Conservation (phyloP, 1,284 basidiomycete genomes). For the Ustilago bromivora region DNA sequence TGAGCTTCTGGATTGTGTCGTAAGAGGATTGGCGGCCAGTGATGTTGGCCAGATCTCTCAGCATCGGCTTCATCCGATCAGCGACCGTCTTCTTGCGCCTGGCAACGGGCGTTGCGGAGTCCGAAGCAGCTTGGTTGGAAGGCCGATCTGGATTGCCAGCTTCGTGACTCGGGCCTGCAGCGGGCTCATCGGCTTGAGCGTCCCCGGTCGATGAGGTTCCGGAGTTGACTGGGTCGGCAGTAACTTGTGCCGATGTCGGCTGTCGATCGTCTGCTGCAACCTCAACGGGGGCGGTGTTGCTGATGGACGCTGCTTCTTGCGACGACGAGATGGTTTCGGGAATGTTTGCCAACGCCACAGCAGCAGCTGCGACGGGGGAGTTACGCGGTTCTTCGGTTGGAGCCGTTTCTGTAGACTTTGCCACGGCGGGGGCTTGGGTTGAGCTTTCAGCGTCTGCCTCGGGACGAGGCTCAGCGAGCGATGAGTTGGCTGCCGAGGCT, state of each 20-base stretch:
- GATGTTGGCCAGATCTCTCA: conserved; percentile 24
- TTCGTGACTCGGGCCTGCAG: neutral
- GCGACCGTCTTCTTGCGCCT: conserved; percentile 21
- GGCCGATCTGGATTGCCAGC: conserved; percentile 1
- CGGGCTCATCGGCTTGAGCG: neutral
- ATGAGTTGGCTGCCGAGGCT: neutral
- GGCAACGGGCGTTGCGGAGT: neutral
- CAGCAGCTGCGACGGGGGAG: neutral
- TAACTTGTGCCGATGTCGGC: neutral
- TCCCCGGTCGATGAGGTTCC: neutral
- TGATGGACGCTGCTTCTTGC: neutral
- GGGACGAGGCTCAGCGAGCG: neutral
- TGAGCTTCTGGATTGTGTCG: conserved; percentile 29
- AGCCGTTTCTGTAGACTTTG: neutral
- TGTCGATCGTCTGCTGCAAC: neutral
- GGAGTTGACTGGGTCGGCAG: neutral
- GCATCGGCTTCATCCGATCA: conserved; percentile 35
- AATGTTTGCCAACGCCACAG: neutral
- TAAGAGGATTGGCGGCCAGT: conserved; percentile 28
- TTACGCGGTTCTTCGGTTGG: neutral
- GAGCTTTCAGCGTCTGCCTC: neutral
- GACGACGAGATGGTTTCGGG: conserved; percentile 4
- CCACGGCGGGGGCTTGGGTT: neutral
- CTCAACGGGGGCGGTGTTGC: neutral
- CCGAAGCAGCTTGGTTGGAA: conserved; percentile 17